Evolutionary conservation across 2,329 filamentous ascomycete genomes (phyloP).

Genomic region (Acephala macrosclerotiorum): DNA sequence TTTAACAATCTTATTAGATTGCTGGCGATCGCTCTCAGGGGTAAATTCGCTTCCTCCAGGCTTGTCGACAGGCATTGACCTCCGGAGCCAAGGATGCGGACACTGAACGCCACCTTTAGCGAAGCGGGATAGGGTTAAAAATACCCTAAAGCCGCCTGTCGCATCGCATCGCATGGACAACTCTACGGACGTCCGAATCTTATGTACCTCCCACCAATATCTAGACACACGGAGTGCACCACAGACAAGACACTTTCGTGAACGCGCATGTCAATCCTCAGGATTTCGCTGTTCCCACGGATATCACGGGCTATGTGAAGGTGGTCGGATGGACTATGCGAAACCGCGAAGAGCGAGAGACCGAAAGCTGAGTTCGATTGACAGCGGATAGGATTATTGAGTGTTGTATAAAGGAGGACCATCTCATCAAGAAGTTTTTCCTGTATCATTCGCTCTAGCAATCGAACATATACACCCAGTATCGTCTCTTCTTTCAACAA

Average conservation of each 20-base stretch:
- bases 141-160: slow-evolving; percentile 10
- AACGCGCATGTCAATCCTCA: slow-evolving; percentile 6
- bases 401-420: slow-evolving; percentile 3
- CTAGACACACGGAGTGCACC: slow-evolving; percentile 4
- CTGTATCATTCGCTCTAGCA: slow-evolving; percentile 1
- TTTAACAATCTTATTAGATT: neutral
- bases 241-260: slow-evolving; percentile 1
- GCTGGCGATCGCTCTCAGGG: too few relatives aligned
- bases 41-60: neutral
- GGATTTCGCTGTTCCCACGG: slow-evolving; percentile 7
- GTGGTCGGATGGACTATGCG: slow-evolving; percentile 10
- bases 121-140: slow-evolving; percentile 5
- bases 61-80: slow-evolving; percentile 3
- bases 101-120: slow-evolving; percentile 5
- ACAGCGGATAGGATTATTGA: slow-evolving; percentile 3
- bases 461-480: neutral
- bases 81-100: slow-evolving; percentile 15
- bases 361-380: slow-evolving; percentile 12
- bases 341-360: slow-evolving; percentile 15
- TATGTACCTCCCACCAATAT: neutral
- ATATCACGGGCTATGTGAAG: slow-evolving; percentile 5
- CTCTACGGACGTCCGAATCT: slow-evolving; percentile 12
- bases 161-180: slow-evolving; percentile 24
- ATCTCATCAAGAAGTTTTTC: neutral
- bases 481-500: neutral